Conservation (phyloP, 2,329 filamentous ascomycete species). For the Apiospora phragmitis region DNA sequence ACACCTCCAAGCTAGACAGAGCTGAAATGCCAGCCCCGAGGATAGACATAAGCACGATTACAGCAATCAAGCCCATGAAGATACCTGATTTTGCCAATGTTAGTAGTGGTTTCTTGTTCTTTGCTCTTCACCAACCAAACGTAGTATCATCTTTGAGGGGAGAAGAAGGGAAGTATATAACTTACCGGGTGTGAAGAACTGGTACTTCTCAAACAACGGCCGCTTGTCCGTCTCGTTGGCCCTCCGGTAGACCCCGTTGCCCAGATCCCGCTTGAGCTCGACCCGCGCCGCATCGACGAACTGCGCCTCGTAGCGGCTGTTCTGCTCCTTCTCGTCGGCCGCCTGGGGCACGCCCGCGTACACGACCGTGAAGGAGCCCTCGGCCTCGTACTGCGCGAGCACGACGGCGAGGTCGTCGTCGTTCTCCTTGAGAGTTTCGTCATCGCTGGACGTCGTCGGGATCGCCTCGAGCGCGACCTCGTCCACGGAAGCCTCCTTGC, state of each 20-base stretch:
- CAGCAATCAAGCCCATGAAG: slow-evolving; percentile 80
- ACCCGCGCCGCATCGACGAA: slow-evolving; percentile 65
- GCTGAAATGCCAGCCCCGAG: slow-evolving; percentile 77
- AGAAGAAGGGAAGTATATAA: not conserved
- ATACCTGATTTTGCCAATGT: slow-evolving; percentile 58
- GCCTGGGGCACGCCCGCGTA: slow-evolving; percentile 65
- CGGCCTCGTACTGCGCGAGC: slow-evolving; percentile 39
- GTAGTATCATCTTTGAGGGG: not conserved
- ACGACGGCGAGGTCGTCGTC: slow-evolving; percentile 53
- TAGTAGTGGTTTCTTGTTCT: slow-evolving; percentile 9
- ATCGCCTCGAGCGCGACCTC: slow-evolving; percentile 43
- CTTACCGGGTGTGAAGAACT: slow-evolving; percentile 87
- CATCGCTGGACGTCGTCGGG: slow-evolving; percentile 30
- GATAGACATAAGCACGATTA: slow-evolving; percentile 73
- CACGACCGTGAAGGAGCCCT: slow-evolving; percentile 69
- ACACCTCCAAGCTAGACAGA: slow-evolving; percentile 79
- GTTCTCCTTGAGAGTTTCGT: slow-evolving; percentile 42
- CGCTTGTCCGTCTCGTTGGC: slow-evolving; percentile 46
- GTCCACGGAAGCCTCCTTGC: slow-evolving; percentile 36
- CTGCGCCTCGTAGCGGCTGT: slow-evolving; percentile 59
- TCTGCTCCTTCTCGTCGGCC: slow-evolving; percentile 14
- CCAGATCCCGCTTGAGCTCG: slow-evolving; percentile 68
- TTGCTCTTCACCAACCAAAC: not conserved
- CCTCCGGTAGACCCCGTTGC: slow-evolving; percentile 34
- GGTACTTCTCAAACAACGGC: slow-evolving; percentile 85